These are phyloP conservation scores for Immersiporthe knoxdaviesiana DNA, from an alignment of 2,329 filamentous ascomycete species.

Conservation along the genomic window DNA sequence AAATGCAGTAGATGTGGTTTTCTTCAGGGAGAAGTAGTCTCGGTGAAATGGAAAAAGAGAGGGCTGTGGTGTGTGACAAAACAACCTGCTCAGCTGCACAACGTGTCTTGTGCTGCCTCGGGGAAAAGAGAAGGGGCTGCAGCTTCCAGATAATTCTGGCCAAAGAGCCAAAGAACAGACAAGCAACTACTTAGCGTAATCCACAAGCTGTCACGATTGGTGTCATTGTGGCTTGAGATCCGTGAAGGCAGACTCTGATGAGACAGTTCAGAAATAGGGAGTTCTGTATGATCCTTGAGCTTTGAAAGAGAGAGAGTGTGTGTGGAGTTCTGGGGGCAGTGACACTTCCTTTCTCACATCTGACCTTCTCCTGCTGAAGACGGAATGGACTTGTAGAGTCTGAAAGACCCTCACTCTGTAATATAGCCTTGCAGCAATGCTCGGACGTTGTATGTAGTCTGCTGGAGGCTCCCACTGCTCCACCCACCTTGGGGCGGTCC, in stretches of 20 bases:
- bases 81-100: neutral
- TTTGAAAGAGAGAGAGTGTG: neutral
- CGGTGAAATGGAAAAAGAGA: too few relatives aligned
- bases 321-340: neutral
- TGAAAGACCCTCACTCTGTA: neutral
- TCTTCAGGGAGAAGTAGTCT: too few relatives aligned
- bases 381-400: neutral
- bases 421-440: conserved; percentile 4
- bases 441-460: too few relatives aligned
- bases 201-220: conserved; percentile 7
- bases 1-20: neutral
- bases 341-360: neutral
- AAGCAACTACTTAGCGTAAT: neutral
- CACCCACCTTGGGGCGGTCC: neutral
- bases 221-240: neutral
- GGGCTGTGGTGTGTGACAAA: neutral
- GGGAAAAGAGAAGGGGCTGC: too few relatives aligned
- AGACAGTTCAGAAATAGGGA: neutral
- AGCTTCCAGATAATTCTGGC: neutral
- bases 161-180: neutral
- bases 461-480: neutral
- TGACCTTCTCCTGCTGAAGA: neutral
- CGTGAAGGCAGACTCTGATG: neutral
- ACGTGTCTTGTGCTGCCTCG: too few relatives aligned
- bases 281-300: neutral